phyloP scores from a whole-genome alignment of 306 rosid genomes.

The Pyrus communis region DNA sequence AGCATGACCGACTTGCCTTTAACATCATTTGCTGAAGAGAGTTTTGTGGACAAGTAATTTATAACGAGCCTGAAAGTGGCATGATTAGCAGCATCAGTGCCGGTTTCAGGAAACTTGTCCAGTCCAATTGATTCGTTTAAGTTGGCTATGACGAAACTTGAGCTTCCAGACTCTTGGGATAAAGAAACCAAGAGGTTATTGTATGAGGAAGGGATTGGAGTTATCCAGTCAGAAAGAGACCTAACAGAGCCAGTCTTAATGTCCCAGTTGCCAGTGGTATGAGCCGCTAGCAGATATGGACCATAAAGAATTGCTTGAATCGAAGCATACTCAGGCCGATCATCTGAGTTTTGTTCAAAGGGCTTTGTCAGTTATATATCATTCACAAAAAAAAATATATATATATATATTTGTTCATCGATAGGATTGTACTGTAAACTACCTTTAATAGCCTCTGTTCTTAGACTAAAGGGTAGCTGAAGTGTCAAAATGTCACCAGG shows the following conservation, averaged over 20 bases:
- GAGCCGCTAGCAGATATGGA: slow-evolving; percentile 67
- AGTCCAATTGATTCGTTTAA: slow-evolving; percentile 43
- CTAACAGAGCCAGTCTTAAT: slow-evolving; percentile 26
- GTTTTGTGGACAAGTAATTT: slow-evolving; percentile 17
- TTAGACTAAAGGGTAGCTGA: slow-evolving; percentile 53
- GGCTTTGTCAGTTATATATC: slow-evolving; percentile 10
- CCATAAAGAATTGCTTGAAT: slow-evolving; percentile 77
- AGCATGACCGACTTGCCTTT: slow-evolving; percentile 37
- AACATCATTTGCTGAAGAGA: slow-evolving; percentile 11
- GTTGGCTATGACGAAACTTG: slow-evolving; percentile 41
- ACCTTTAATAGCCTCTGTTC: slow-evolving; percentile 77
- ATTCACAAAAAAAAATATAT: neutral
- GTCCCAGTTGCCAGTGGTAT: slow-evolving; percentile 49
- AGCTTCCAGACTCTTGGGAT: slow-evolving; percentile 28
- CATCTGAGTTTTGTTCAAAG: slow-evolving; percentile 52
- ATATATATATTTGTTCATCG: neutral
- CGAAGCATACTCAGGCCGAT: slow-evolving; percentile 52
- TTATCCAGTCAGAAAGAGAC: slow-evolving; percentile 47
- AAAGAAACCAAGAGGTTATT: slow-evolving; percentile 45
- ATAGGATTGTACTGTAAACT: neutral
- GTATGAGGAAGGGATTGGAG: slow-evolving; percentile 54
- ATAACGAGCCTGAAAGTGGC: slow-evolving; percentile 69
- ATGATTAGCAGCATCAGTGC: slow-evolving; percentile 37
- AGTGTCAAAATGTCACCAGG: slow-evolving; percentile 53
- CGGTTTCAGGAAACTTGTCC: slow-evolving; percentile 39